phyloP scores from a whole-genome alignment of 169 alveolate species.

The Eimeria maxima region DNA sequence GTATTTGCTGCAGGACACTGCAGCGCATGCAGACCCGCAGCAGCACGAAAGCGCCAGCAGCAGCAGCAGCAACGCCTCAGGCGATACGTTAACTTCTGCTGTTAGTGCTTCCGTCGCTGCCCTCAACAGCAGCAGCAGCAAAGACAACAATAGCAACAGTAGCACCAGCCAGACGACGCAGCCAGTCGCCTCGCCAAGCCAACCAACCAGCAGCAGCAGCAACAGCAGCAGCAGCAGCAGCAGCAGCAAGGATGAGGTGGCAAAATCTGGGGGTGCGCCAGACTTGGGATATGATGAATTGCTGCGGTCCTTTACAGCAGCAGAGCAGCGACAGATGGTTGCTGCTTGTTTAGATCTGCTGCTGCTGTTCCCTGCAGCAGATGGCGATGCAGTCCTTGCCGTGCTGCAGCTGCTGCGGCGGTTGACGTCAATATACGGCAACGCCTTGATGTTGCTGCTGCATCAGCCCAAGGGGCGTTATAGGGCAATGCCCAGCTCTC shows the following conservation, averaged over 20 bases:
- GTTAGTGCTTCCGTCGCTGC: not conserved
- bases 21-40: conserved; percentile 40
- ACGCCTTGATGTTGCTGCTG: conserved; percentile 73
- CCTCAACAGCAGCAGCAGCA: not conserved
- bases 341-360: conserved; percentile 51
- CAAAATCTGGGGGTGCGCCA: not conserved
- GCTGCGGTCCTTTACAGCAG: conserved; percentile 42
- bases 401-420: conserved; percentile 78
- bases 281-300: not conserved
- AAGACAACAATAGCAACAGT: not conserved
- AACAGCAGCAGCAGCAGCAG: conserved; percentile 48
- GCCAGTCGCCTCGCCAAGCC: not conserved
- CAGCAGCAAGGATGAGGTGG: not conserved
- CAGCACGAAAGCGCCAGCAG: conserved; percentile 24
- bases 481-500: not conserved
- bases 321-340: conserved; percentile 73
- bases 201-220: not conserved
- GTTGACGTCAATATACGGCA: conserved; percentile 67
- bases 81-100: not conserved
- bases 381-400: conserved; percentile 66
- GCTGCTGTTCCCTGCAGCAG: conserved; percentile 66
- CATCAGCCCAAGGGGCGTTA: conserved; percentile 61
- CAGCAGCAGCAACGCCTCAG: not conserved
- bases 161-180: not conserved
- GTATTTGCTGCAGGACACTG: conserved; percentile 74